These are phyloP conservation scores for Fonsecaea monophora DNA, from an alignment of 2,329 filamentous ascomycete genomes.

Conservation along the genomic window DNA sequence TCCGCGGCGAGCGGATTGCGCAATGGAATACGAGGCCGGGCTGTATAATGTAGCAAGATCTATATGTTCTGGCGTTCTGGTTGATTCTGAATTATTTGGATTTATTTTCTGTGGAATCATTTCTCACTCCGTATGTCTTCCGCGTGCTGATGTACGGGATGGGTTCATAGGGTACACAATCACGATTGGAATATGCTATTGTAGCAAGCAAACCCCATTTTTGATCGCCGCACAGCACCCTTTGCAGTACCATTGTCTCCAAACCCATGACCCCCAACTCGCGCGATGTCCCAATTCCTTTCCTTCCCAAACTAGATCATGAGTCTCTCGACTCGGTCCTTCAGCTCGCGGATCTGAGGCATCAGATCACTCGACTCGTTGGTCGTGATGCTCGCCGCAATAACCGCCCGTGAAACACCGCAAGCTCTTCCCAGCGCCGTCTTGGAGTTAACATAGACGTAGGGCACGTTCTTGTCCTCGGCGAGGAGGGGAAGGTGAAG, in stretches of 20 bases:
- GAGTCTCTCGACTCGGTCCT: conserved; percentile 94
- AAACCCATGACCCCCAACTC: background rate
- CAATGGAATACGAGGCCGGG: background rate
- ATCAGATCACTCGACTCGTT: conserved; percentile 90
- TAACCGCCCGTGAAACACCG: conserved; percentile 86
- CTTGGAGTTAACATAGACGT: conserved; percentile 75
- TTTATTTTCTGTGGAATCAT: background rate
- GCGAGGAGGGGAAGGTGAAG: conserved; percentile 87
- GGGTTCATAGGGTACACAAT: background rate
- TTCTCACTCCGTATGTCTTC: background rate
- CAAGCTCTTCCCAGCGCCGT: conserved; percentile 86
- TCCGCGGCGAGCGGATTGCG: background rate
- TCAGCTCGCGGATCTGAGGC: conserved; percentile 83
- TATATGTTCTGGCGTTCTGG: background rate
- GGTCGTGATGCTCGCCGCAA: conserved; percentile 85
- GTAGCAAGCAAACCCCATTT: background rate
- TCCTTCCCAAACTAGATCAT: conserved; percentile 70
- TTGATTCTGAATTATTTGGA: background rate
- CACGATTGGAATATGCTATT: background rate
- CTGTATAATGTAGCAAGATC: background rate
- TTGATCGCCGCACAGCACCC: background rate
- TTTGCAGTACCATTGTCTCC: background rate
- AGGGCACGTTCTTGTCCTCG: conserved; percentile 74
- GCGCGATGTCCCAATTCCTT: background rate
- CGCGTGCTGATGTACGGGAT: background rate